Conservation (phyloP, 257 asterid genomes). For the Rhazya stricta region DNA sequence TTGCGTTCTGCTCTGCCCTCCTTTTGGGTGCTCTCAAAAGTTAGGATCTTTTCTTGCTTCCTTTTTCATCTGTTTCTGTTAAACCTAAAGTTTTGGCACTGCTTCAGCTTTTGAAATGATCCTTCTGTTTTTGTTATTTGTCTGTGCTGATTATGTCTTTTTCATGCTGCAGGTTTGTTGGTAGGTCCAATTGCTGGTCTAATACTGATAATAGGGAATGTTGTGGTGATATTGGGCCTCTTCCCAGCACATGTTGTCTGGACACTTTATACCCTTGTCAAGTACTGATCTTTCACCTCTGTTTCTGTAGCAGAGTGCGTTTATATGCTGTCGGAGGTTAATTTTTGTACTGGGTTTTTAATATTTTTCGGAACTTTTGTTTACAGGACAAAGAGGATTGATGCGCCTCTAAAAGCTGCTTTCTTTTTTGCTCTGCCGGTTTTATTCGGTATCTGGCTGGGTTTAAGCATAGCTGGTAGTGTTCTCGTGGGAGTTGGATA, state of each 20-base stretch:
- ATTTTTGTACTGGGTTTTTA: not conserved
- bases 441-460: slow-evolving; percentile 77
- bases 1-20: slow-evolving; percentile 66
- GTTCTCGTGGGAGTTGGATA: slow-evolving; percentile 82
- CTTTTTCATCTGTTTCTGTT: not conserved
- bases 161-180: slow-evolving; percentile 53
- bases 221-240: slow-evolving; percentile 74
- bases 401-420: slow-evolving; percentile 74
- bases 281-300: slow-evolving; percentile 31
- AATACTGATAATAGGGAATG: slow-evolving; percentile 62
- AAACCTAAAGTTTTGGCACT: not conserved
- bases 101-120: not conserved
- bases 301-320: not conserved
- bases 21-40: slow-evolving; percentile 76
- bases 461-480: slow-evolving; percentile 72
- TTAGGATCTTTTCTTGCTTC: slow-evolving; percentile 22
- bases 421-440: slow-evolving; percentile 71
- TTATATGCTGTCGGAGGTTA: not conserved
- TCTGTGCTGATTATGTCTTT: slow-evolving; percentile 8
- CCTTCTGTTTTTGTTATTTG: not conserved
- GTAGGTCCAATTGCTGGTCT: slow-evolving; percentile 82
- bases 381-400: slow-evolving; percentile 68
- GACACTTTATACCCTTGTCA: slow-evolving; percentile 77
- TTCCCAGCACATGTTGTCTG: slow-evolving; percentile 89
- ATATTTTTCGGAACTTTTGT: not conserved